A percentile compares a stretch with the other conserved stretches of the same genome.
These are phyloP conservation scores for Podaxis sp. DNA, from an alignment of 768 basidiomycete genomes.

Conservation along the genomic window DNA sequence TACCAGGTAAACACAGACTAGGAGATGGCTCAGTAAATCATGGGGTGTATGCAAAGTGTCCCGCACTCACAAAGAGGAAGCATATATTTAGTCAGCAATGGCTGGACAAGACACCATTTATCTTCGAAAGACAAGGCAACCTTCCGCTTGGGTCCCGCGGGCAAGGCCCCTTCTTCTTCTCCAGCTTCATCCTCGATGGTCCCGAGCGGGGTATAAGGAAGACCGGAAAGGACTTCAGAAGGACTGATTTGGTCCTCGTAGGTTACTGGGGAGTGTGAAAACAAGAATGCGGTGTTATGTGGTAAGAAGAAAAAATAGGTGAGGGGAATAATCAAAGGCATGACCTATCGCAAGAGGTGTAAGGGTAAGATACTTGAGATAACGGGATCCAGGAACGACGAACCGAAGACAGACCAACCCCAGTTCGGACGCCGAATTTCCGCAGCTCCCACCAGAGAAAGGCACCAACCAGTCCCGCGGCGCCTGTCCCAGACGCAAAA, in stretches of 20 bases:
- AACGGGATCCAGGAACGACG: slow-evolving; percentile 20
- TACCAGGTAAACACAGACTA: slow-evolving; percentile 44
- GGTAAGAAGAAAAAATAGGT: slow-evolving; percentile 81
- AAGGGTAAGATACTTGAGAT: not conserved
- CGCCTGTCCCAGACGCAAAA: slow-evolving; percentile 93
- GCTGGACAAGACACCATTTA: slow-evolving; percentile 79
- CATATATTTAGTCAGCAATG: slow-evolving; percentile 83
- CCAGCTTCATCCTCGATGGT: slow-evolving; percentile 34
- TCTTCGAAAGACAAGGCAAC: slow-evolving; percentile 61
- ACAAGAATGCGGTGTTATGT: slow-evolving; percentile 43
- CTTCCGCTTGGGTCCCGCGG: slow-evolving; percentile 34
- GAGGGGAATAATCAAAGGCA: slow-evolving; percentile 78
- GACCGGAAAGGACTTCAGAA: slow-evolving; percentile 21
- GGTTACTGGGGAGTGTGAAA: slow-evolving; percentile 27
- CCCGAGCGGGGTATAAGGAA: slow-evolving; percentile 44
- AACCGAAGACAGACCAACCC: slow-evolving; percentile 82
- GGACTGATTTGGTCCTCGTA: slow-evolving; percentile 35
- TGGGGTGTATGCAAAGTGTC: not conserved
- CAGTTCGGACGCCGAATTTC: slow-evolving; percentile 74
- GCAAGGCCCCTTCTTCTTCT: slow-evolving; percentile 36
- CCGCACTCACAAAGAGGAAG: slow-evolving; percentile 75
- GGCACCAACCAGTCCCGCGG: slow-evolving; percentile 89
- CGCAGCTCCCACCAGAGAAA: slow-evolving; percentile 94
- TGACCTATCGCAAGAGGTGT: slow-evolving; percentile 41
- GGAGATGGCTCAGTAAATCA: not conserved